Evolutionary conservation across 768 basidiomycete species (phyloP), one percentile per base, ranked within the genome.

Genomic region (Mycena indigotica): DNA sequence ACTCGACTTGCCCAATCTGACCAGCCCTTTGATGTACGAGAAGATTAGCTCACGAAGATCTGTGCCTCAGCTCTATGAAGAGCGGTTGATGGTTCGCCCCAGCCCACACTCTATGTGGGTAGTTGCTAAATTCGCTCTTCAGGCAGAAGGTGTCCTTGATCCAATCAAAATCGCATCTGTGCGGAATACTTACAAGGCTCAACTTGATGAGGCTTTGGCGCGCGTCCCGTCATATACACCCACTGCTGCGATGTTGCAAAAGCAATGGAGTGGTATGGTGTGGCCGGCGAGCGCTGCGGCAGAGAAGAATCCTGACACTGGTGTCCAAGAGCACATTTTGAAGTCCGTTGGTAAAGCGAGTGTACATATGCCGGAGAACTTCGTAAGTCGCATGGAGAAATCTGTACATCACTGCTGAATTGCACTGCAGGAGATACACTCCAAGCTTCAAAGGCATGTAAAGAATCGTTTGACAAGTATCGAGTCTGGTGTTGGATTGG

Each of bases 1-100:
- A 70, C 80, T 94, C 28, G 91, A 95, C 66, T 82, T 94, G 51
- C 92, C 92, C 0, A 84, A 85, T 16, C 90, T 93, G 69, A 96
- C 95, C 0, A 89, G 88, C 57, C 94, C 95, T 0, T 74, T 87
- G 10, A 97, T 96, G 94, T 97, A 97, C 72, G 81, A 91, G 70
- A 84, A 89, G 73, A 95, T 96, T 65, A 81, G 85, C 5, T 80
- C 85, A 0, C 78, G 93, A 48, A 82, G 79, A 45, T 89, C 88
- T 13, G 91, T 94, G 4, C 92, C 93, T 4, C 77, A 85, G 51
- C 74, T 93, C 13, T 96, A 95, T 68, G 92, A 95, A 66, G 82
- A 88, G 41, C 86, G 85, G 41, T 79, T 95, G 5, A 78, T 86
- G 50, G 93, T 93, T 55, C 46, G 85, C 76, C n/a, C 16, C 35